A percentile compares a stretch with the other conserved stretches of the same genome.
Conservation (phyloP, 1,284 basidiomycete genomes). For the Papiliotrema terrestris region DNA sequence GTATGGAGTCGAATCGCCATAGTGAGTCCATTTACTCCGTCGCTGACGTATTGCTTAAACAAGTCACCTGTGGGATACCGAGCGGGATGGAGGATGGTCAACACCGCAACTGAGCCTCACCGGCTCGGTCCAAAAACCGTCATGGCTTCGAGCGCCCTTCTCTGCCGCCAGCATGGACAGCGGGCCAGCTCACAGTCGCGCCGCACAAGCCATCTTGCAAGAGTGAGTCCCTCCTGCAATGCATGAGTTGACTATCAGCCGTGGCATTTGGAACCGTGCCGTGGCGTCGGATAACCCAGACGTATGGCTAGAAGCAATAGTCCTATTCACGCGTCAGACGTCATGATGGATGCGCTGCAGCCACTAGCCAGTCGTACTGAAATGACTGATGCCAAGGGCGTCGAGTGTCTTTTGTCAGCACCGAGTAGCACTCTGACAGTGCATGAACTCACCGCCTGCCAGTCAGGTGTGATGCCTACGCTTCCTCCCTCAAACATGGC, state of each 20-base stretch:
- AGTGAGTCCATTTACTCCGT: conserved; percentile 3
- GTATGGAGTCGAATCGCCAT: conserved; percentile 6
- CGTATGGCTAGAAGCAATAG: background rate
- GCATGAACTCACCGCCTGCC: background rate
- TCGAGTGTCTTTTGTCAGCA: background rate
- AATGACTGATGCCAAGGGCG: background rate
- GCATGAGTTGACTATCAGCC: background rate
- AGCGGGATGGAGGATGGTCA: conserved; percentile 7
- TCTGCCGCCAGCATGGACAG: background rate
- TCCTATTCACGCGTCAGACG: background rate
- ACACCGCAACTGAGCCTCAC: conserved; percentile 8
- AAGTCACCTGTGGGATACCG: conserved; percentile 9
- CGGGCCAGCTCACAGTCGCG: background rate
- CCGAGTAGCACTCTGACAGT: background rate
- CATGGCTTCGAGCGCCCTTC: background rate
- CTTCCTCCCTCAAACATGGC: background rate
- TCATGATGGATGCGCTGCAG: background rate
- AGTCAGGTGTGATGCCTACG: background rate
- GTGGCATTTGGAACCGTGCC: background rate
- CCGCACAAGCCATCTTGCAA: background rate
- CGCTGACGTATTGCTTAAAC: background rate
- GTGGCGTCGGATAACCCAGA: background rate
- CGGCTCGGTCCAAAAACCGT: background rate
- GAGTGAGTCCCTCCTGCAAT: background rate
- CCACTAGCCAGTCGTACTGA: background rate